These are phyloP conservation scores for Noccaea caerulescens DNA, from an alignment of 345 rosid species.

Conservation along the genomic window DNA sequence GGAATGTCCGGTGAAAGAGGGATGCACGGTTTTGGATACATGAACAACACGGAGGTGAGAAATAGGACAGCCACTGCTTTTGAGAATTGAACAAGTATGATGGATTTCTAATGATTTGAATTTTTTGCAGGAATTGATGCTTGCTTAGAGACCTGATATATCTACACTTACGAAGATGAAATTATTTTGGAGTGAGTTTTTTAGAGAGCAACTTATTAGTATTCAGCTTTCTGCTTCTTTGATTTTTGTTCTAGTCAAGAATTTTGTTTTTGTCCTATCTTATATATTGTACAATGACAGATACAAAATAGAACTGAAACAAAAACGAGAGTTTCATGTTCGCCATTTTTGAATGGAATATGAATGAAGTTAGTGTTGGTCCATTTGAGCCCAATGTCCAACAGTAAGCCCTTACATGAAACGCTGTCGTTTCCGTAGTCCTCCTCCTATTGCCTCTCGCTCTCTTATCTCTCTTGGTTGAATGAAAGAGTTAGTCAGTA, in stretches of 20 bases:
- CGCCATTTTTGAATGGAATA: background rate
- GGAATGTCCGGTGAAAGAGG: constrained; percentile 20
- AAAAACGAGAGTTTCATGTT: background rate
- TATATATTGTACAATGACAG: constrained; percentile 10
- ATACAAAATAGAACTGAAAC: background rate
- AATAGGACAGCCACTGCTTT: background rate
- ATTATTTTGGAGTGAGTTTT: constrained; percentile 13
- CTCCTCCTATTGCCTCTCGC: background rate
- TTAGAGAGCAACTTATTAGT: constrained; percentile 5
- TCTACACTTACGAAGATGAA: constrained; percentile 16
- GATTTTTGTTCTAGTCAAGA: background rate
- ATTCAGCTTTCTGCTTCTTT: constrained; percentile 16
- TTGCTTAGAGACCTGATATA: constrained; percentile 18
- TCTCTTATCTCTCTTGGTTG: background rate
- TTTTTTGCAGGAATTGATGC: constrained; percentile 10
- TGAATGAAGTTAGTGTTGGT: background rate
- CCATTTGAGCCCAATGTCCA: background rate
- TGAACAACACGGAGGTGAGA: constrained; percentile 14
- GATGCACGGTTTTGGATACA: constrained; percentile 13
- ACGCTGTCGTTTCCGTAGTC: background rate
- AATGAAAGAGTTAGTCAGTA: background rate
- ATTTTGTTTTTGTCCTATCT: background rate
- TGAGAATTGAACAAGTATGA: constrained; percentile 2
- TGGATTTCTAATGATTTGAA: constrained; percentile 1
- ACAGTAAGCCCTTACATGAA: background rate